A percentile compares a stretch with the other conserved stretches of the same genome.
phyloP scores from a whole-genome alignment of 768 basidiomycete genomes.

The Cystobasidium onofrii region DNA sequence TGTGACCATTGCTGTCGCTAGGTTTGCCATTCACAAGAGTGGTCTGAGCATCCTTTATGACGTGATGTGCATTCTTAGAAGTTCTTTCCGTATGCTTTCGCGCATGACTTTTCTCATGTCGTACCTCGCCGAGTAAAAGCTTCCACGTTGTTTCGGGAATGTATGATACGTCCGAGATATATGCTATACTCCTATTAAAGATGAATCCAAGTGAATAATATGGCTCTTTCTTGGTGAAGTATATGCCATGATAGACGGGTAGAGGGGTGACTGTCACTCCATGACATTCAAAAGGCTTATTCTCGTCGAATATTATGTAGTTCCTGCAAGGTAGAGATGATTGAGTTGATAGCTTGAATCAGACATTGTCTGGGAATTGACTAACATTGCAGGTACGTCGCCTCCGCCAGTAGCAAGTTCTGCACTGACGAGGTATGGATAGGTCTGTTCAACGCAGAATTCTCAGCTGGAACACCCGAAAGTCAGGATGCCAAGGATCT shows the following conservation, averaged over 20 bases:
- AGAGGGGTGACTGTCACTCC: conserved; percentile 45
- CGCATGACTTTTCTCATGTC: neutral
- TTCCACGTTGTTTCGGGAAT: conserved; percentile 55
- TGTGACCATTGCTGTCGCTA: neutral
- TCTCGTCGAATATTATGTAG: conserved; percentile 64
- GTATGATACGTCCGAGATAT: conserved; percentile 72
- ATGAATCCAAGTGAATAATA: conserved; percentile 42
- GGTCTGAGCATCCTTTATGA: neutral
- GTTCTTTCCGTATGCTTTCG: neutral
- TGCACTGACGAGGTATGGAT: conserved; percentile 72
- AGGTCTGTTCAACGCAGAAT: conserved; percentile 48
- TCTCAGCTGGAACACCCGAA: no score
- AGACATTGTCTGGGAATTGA: neutral
- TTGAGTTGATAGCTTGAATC: neutral
- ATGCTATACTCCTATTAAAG: conserved; percentile 57
- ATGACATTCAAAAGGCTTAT: conserved; percentile 35
- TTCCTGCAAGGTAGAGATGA: conserved; percentile 45
- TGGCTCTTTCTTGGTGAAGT: conserved; percentile 36
- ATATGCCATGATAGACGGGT: conserved; percentile 39
- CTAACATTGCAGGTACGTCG: conserved; percentile 64
- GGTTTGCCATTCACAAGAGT: neutral
- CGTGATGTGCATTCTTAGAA: neutral
- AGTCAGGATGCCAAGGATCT: no score
- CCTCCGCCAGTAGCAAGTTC: conserved; percentile 55
- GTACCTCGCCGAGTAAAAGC: neutral